phyloP scores from a whole-genome alignment of 176 grass and related monocot species.

The Rhynchospora tenuis region DNA sequence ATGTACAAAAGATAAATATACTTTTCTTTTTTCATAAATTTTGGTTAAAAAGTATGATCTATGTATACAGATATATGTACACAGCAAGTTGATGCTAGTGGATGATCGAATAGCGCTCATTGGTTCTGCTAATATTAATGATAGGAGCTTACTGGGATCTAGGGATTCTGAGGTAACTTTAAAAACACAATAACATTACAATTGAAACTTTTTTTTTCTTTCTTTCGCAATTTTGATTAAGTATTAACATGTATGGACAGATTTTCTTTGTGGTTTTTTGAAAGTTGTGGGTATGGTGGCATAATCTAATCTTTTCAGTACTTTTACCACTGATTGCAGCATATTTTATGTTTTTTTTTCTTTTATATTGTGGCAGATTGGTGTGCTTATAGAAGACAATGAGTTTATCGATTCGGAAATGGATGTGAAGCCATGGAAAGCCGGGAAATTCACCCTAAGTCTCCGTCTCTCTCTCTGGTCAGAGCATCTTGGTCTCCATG shows the following conservation, averaged over 20 bases:
- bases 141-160: slow-evolving; percentile 78
- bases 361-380: slow-evolving; percentile 28
- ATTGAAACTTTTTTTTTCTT: neutral
- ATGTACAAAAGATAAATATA: neutral
- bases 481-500: slow-evolving; percentile 38
- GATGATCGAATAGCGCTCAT: slow-evolving; percentile 62
- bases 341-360: neutral
- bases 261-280: neutral
- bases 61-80: slow-evolving; percentile 64
- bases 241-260: neutral
- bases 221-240: neutral
- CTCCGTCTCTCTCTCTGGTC: slow-evolving; percentile 46
- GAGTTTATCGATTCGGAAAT: slow-evolving; percentile 37
- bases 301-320: no score
- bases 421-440: slow-evolving; percentile 42
- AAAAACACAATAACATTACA: neutral
- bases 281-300: no score
- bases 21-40: neutral
- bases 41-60: neutral
- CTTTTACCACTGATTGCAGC: no score
- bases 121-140: slow-evolving; percentile 89
- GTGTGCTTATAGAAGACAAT: slow-evolving; percentile 50
- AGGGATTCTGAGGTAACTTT: slow-evolving; percentile 78
- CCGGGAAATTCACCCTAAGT: slow-evolving; percentile 43
- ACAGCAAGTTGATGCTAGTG: slow-evolving; percentile 91